Evolutionary conservation across 202 grass and related monocot genomes (phyloP), one percentile per base, ranked within the genome.

Genomic region (Miscanthus sacchariflorus): DNA sequence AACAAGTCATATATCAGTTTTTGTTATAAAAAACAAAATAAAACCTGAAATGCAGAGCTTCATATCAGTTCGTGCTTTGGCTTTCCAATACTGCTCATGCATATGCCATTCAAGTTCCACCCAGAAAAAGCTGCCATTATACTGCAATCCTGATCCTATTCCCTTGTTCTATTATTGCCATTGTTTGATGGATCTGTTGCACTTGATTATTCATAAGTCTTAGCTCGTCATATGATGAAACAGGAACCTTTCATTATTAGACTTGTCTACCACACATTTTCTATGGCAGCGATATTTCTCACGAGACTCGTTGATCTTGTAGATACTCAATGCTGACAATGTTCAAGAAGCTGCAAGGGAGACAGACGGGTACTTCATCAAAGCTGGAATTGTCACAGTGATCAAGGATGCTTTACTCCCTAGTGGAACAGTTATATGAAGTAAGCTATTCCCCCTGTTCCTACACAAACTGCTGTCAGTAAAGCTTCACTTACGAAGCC

Each of bases 291-390:
- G 18, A 78, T 69, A 18, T 58, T 86, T 30, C 83, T 83, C 18
- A 91, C 19, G n/a, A 52, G 72, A 25, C 65, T 77, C 2, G 10
- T 87, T 73, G n/a, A 52, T 84, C 69, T 66, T 79, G 48, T 42
- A 92, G 87, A 92, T 92, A 89, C 83, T 92, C 79, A 92, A 89
- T 63, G 83, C 82, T 23, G 83, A 92, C 74, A 89, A 92, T 86
- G 90, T 92, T 38, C 90, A 89, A 83, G 90, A 92, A 86, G 87
- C 90, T 58, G 87, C 87, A 10, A 82, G 87, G 74, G 87, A 86
- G 78, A 99, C 97, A 0, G 97, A 99, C 70, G 97, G 97, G 33
- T 99, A 96, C 65, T 99, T 99, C 77, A 99, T 99, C 80, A 99
- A 99, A 88, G 95, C 93, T 36, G 97, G 97, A 68, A 99, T 99